These are phyloP conservation scores for Gnomoniopsis smithogilvyi DNA, from an alignment of 2,329 filamentous ascomycete genomes.

Conservation along the genomic window DNA sequence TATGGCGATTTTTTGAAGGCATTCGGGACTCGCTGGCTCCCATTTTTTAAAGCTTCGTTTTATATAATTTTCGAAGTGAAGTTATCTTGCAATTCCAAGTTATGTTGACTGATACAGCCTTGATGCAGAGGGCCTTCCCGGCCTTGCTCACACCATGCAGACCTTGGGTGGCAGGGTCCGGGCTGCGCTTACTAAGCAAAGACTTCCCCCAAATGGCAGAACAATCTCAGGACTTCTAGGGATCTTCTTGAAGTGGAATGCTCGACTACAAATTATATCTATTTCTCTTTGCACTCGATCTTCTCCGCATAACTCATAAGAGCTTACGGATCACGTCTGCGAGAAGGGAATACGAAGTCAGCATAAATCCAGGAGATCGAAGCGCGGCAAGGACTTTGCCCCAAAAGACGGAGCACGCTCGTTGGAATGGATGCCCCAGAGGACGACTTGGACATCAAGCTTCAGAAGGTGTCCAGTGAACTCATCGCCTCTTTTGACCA, in stretches of 20 bases:
- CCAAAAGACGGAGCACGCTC: not conserved
- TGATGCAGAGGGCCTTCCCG: too few species aligned
- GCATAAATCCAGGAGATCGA: not conserved
- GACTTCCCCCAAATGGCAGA: not conserved
- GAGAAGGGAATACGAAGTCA: not conserved
- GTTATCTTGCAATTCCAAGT: too few species aligned
- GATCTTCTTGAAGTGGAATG: too few species aligned
- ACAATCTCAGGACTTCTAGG: too few species aligned
- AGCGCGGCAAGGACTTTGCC: not conserved
- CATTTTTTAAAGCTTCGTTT: too few species aligned
- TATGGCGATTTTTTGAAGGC: slow-evolving; percentile 33
- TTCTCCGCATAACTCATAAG: not conserved
- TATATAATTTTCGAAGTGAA: too few species aligned
- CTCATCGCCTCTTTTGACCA: slow-evolving; percentile 57
- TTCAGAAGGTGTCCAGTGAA: slow-evolving; percentile 58
- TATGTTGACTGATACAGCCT: too few species aligned
- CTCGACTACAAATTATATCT: too few species aligned
- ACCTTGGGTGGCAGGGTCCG: not conserved
- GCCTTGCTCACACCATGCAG: too few species aligned
- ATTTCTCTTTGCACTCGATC: not conserved
- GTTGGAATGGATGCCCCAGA: slow-evolving; percentile 55
- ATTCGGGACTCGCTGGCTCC: not conserved
- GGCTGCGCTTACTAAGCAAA: not conserved
- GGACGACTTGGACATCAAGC: slow-evolving; percentile 57
- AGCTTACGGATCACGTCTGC: not conserved